phyloP scores from a whole-genome alignment of 129 eudicot genomes.

The Pulicaria dysenterica region DNA sequence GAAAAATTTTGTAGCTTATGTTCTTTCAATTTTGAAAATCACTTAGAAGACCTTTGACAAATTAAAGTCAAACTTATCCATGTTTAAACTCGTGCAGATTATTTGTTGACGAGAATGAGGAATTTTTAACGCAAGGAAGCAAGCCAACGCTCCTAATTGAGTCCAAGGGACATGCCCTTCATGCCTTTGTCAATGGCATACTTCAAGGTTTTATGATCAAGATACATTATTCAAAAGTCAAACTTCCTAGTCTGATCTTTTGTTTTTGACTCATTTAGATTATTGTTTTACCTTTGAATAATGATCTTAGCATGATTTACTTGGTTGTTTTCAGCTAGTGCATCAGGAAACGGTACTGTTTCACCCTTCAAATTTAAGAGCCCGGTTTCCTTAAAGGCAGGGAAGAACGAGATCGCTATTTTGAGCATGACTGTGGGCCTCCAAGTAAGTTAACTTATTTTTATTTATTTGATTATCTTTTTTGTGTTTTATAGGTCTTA shows the following conservation, averaged over 20 bases:
- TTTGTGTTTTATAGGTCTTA: neutral
- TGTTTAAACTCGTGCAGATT: constrained; percentile 42
- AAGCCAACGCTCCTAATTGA: constrained; percentile 60
- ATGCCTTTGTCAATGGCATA: constrained; percentile 70
- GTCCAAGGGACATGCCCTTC: constrained; percentile 93
- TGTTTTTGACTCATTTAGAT: neutral
- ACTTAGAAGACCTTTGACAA: neutral
- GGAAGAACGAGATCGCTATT: constrained; percentile 82
- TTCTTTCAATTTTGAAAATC: neutral
- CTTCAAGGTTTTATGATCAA: constrained; percentile 63
- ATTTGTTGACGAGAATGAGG: constrained; percentile 54
- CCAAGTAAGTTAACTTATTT: constrained; percentile 48
- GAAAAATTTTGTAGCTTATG: neutral
- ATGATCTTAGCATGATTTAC: constrained; percentile 19
- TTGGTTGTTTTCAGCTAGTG: constrained; percentile 60
- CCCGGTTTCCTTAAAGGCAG: constrained; percentile 66
- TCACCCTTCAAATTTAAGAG: constrained; percentile 56
- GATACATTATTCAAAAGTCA: constrained; percentile 25
- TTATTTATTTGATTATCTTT: neutral
- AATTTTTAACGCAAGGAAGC: constrained; percentile 47
- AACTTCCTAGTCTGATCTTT: constrained; percentile 18
- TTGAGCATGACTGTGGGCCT: constrained; percentile 93
- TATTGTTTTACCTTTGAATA: constrained; percentile 4
- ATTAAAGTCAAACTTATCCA: neutral
- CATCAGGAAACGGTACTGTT: constrained; percentile 79